phyloP scores from a whole-genome alignment of 805 yeast species.

The Pichia occidentalis region DNA sequence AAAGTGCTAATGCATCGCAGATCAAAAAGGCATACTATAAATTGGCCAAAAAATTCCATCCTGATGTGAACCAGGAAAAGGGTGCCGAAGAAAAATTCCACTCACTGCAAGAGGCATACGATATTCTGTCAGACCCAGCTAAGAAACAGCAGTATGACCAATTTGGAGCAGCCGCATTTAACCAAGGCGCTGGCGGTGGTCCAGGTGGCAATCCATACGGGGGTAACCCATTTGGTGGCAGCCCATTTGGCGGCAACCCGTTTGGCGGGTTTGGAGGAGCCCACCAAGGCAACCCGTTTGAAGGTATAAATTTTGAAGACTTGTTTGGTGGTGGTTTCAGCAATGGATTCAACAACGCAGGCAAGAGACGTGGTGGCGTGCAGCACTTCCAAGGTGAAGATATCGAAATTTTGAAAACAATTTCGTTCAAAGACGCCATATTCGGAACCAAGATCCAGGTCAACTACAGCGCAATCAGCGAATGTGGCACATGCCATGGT shows the following conservation, averaged over 20 bases:
- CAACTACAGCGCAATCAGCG: slow-evolving; percentile 64
- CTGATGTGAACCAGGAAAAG: slow-evolving; percentile 89
- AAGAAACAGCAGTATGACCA: slow-evolving; percentile 89
- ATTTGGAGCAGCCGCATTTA: slow-evolving; percentile 84
- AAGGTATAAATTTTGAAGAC: slow-evolving; percentile 47
- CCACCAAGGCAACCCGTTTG: slow-evolving; percentile 26
- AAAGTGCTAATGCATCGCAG: slow-evolving; percentile 65
- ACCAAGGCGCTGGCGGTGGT: slow-evolving; percentile 49
- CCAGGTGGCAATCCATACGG: slow-evolving; percentile 31
- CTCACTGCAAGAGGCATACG: slow-evolving; percentile 90
- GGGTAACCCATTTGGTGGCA: slow-evolving; percentile 38
- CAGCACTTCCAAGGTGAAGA: slow-evolving; percentile 87
- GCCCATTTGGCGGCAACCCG: slow-evolving; percentile 38
- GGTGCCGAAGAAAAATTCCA: slow-evolving; percentile 88
- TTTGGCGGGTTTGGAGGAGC: slow-evolving; percentile 36
- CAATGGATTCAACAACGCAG: slow-evolving; percentile 29
- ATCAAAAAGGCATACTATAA: slow-evolving; percentile 93
- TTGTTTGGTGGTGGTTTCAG: slow-evolving; percentile 41
- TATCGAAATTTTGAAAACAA: slow-evolving; percentile 67
- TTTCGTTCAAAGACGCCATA: slow-evolving; percentile 80
- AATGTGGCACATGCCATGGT: slow-evolving; percentile 77
- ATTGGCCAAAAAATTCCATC: slow-evolving; percentile 90
- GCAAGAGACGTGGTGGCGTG: slow-evolving; percentile 38
- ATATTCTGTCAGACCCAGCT: slow-evolving; percentile 74
- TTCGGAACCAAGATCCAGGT: slow-evolving; percentile 67